Percentiles rank a stretch among this genome's conserved stretches.
Evolutionary conservation across 805 yeast genomes (phyloP).

Genomic region (Barnettozyma sp.): DNA sequence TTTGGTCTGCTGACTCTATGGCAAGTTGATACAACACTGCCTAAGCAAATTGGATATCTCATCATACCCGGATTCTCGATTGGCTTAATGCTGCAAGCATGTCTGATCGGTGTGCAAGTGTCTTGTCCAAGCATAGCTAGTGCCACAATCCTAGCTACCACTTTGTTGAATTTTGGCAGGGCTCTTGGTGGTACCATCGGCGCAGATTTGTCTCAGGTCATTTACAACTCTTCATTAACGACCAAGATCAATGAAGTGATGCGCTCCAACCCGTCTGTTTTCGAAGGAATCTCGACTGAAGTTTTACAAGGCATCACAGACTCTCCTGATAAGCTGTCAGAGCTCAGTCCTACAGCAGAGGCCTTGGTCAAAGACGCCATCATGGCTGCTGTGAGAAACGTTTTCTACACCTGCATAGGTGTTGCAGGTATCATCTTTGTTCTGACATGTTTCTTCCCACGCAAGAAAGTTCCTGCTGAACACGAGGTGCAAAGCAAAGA

Average conservation of each 20-base stretch:
- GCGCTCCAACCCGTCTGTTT: not conserved
- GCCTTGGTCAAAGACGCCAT: conserved; percentile 9
- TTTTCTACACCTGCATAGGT: conserved; percentile 34
- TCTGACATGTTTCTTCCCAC: conserved; percentile 31
- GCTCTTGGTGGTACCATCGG: conserved; percentile 41
- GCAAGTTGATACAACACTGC: conserved; percentile 29
- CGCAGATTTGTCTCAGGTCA: conserved; percentile 36
- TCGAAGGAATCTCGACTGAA: conserved; percentile 1
- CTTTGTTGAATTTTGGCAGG: conserved; percentile 38
- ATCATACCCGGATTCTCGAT: conserved; percentile 41
- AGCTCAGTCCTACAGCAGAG: not conserved
- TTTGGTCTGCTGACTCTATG: conserved; percentile 39
- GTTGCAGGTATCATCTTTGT: conserved; percentile 29
- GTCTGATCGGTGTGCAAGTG: conserved; percentile 39
- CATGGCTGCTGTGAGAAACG: conserved; percentile 32
- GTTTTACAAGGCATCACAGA: not conserved
- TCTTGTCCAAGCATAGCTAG: conserved; percentile 47
- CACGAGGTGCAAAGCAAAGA: conserved; percentile 8
- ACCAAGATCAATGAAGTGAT: not conserved
- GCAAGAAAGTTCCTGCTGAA: conserved; percentile 33
- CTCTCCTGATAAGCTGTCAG: not conserved
- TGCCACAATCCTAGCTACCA: conserved; percentile 40
- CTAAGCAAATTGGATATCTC: conserved; percentile 38
- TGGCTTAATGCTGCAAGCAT: conserved; percentile 43
- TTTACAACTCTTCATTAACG: conserved; percentile 29